phyloP scores from a whole-genome alignment of 305 asterid species.

The Plantago rigida region DNA sequence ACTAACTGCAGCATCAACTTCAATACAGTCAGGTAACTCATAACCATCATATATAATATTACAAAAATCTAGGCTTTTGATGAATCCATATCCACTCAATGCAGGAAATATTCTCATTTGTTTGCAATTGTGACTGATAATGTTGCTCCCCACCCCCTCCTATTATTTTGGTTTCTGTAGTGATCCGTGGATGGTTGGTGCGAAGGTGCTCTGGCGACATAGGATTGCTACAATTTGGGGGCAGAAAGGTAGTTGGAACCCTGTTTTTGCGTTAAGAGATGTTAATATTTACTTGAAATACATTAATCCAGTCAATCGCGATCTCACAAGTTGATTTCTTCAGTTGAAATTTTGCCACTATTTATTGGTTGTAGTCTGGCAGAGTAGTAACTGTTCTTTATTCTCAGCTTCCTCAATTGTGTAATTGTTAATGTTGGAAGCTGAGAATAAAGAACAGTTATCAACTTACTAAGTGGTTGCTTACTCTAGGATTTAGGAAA shows the following conservation, averaged over 20 bases:
- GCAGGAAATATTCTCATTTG: background rate
- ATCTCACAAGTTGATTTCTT: too few relatives aligned
- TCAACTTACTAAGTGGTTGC: too few relatives aligned
- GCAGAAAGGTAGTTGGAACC: conserved; percentile 52
- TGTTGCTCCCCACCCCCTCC: background rate
- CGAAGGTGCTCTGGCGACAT: conserved; percentile 80
- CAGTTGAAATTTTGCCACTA: too few relatives aligned
- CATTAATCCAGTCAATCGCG: background rate
- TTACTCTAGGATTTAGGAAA: too few relatives aligned
- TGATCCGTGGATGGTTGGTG: conserved; percentile 89
- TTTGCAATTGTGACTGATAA: background rate
- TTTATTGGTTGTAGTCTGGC: too few relatives aligned
- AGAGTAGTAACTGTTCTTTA: too few relatives aligned
- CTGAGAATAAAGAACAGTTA: too few relatives aligned
- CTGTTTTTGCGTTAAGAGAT: background rate
- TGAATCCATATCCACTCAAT: conserved; percentile 1
- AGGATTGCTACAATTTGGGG: conserved; percentile 73
- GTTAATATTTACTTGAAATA: too few relatives aligned
- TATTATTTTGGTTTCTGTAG: conserved; percentile 32
- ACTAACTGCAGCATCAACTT: conserved; percentile 46
- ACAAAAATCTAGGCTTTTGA: too few relatives aligned
- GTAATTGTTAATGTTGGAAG: too few relatives aligned
- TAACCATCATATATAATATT: too few relatives aligned
- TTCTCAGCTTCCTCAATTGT: too few relatives aligned
- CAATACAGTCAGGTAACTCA: conserved; percentile 66